Base-by-base conservation (phyloP, 148 eudicot species). In the Vaccinium vitisidaea region DNA sequence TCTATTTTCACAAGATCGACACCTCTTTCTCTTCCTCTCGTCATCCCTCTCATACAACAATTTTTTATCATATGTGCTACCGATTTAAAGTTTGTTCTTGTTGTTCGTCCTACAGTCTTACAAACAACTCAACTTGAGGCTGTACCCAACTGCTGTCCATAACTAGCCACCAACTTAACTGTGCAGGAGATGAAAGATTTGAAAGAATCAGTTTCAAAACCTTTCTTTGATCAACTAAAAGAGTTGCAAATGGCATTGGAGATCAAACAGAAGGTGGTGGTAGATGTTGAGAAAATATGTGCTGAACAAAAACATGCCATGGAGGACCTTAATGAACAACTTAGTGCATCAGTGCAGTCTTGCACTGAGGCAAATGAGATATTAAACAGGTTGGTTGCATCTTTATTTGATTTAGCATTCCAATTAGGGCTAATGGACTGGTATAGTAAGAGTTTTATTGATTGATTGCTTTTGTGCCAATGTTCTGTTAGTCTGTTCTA, bases 321-420 rank as follows among this genome's bases (percentile, higher is more conserved):
- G 84, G 98, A 92, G 85, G 98, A 94, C 89, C 93, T 94, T 70
- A 94, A 90, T 79, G 93, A 88, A 90, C 89, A 93, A 86, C 91
- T 96, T 77, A 76, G 89, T 86, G 92, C 99, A 84, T 92, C 95
- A 84, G 77, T 90, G 89, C 97, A 94, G 90, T 92, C 98, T 54
- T 89, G 91, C 85, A 80, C 88, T 23, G 99, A 96, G 86, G 97
- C 99, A 52, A 92, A 96, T 90, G 98, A 96, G 88, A 88, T 96
- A 83, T 87, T 94, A 81, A 86, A 84, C 82, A 96, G 98, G 98
- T 93, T 74, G 82, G 83, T 46, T 67, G 21, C 75, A 12, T 56
- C 48, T 27, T 19, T 21, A 56, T 52, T 75, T 75, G 10, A 2
- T 9, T 32, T 39, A 8, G 39, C 18, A n/a, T n/a, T n/a, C n/a